phyloP scores from a whole-genome alignment of 106 monocot genomes.

The Triglochin maritima region DNA sequence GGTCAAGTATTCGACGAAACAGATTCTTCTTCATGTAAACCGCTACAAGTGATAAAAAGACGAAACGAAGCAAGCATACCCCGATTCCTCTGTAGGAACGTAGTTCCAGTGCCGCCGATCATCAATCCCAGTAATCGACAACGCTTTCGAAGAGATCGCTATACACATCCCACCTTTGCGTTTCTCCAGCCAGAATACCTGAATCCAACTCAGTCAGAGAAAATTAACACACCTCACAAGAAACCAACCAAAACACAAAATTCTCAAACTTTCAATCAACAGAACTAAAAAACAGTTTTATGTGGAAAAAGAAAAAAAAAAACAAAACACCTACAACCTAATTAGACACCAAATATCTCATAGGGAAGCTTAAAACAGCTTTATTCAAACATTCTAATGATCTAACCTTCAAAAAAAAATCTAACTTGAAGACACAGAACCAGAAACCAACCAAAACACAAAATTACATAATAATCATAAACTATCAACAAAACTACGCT shows the following conservation, averaged over 20 bases:
- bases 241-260: background rate
- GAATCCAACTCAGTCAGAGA: background rate
- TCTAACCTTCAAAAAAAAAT: background rate
- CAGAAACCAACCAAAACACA: no score
- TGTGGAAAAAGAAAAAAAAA: background rate
- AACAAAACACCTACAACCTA: background rate
- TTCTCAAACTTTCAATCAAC: background rate
- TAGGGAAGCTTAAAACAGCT: background rate
- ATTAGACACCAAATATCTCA: no score
- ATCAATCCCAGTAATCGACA: constrained; percentile 57
- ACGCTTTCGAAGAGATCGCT: constrained; percentile 49
- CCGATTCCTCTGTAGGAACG: constrained; percentile 3
- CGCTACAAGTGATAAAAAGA: no score
- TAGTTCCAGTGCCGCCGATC: constrained; percentile 65
- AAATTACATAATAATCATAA: no score
- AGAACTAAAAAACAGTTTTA: background rate
- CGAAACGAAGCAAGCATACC: no score
- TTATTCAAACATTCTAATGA: background rate
- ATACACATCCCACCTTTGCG: constrained; percentile 45
- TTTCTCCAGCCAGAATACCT: constrained; percentile 66
- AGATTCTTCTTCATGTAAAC: no score
- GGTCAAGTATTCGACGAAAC: no score
- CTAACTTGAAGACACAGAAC: background rate
- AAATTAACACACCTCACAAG: background rate
- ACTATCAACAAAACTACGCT: no score